Base-by-base conservation (phyloP, 2,329 filamentous ascomycete species). In the Calonectria naviculata region DNA sequence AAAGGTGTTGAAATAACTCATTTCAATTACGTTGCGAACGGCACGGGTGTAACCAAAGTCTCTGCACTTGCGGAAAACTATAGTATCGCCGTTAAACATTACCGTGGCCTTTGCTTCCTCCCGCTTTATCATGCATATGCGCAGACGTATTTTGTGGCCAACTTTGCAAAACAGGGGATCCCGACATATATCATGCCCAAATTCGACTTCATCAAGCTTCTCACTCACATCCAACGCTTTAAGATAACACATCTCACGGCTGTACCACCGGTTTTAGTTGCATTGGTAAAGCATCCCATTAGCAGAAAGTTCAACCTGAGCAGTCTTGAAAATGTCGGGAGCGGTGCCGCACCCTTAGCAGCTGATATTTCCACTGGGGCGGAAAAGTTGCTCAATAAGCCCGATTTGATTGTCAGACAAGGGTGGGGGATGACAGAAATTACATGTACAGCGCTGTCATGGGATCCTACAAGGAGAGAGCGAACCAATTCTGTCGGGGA, bases 401-500 rank as follows among this genome's bases (percentile, higher is more conserved):
- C 78, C 0, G 74, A 78, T 0, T 65, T 89, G 12, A 70, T 72
- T 0, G 73, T 88, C 9, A 83, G 84, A 78, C 94, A 96, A 81
- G 94, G 93, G 2, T 97, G 93, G 93, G 95, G 95, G 4, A 96
- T 97, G 94, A 97, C 94, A 1, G 94, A 97, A 80, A 83, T 89
- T 2, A 97, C 94, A 0, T 96, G 94, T 80, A 91, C 92, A 0
- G 86, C 89, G 17, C 87, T 93, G 24, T 87, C 86, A 4, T 95
- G 91, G 88, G 87, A 93, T 71, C 87, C 94, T n/a, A 96, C 95
- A 77, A 41, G 41, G 34, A 0, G 9, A 21, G 8, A 58, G 34
- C 17, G 64, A 68, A 42, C 41, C 15, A 58, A 58, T 6, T 58
- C 75, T 1, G 76, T 79, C 0, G 78, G 78, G 10, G 78, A 76